phyloP scores from a whole-genome alignment of 495 filamentous ascomycete species.

The Aspergillus incahuasiensis region DNA sequence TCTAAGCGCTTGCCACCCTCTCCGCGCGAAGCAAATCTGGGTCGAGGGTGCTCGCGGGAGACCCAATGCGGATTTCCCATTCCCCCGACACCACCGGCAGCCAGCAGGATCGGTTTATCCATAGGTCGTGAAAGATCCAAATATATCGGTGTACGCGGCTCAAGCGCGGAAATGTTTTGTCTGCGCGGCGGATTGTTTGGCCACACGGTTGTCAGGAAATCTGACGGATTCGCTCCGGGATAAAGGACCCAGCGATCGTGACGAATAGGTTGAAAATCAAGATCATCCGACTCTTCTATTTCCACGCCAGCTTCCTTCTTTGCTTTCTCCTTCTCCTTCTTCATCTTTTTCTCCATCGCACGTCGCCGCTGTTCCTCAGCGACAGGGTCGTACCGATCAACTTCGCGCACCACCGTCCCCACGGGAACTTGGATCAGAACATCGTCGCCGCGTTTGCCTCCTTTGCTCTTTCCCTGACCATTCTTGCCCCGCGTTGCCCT shows the following conservation, averaged over 20 bases:
- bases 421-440: slow-evolving; percentile 86
- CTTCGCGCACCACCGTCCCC: slow-evolving; percentile 83
- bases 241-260: slow-evolving; percentile 83
- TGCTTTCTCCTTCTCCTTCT: slow-evolving; percentile 14
- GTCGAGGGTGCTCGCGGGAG: slow-evolving; percentile 60
- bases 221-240: slow-evolving; percentile 63
- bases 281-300: slow-evolving; percentile 24
- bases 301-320: slow-evolving; percentile 8
- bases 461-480: slow-evolving; percentile 76
- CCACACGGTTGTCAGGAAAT: slow-evolving; percentile 58
- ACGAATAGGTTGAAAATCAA: slow-evolving; percentile 29
- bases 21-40: slow-evolving; percentile 84
- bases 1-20: slow-evolving; percentile 71
- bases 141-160: slow-evolving; percentile 66
- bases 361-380: slow-evolving; percentile 52
- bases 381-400: slow-evolving; percentile 71
- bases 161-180: slow-evolving; percentile 53
- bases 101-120: slow-evolving; percentile 79
- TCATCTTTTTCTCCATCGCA: not conserved
- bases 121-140: slow-evolving; percentile 81
- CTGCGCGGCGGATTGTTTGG: slow-evolving; percentile 54
- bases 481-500: slow-evolving; percentile 77
- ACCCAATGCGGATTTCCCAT: slow-evolving; percentile 92
- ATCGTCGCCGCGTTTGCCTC: slow-evolving; percentile 80
- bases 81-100: slow-evolving; percentile 82